Evolutionary conservation across 2,329 filamentous ascomycete genomes (phyloP).

Genomic region (Aureobasidium sp.): DNA sequence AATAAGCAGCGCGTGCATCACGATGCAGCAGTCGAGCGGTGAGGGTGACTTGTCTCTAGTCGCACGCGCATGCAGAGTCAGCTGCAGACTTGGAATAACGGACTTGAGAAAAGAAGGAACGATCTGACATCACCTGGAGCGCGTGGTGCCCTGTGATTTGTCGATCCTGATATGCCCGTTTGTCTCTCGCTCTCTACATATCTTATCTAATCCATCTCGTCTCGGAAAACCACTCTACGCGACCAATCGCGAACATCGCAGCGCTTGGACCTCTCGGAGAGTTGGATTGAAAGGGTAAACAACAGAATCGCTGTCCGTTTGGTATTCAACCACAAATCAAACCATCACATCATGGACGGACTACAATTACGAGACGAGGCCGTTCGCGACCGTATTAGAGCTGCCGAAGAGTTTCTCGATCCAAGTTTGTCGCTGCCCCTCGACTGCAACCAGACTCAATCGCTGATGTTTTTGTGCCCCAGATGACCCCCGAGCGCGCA

Average conservation of each 20-base stretch:
- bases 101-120: neutral
- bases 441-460: slow-evolving; percentile 12
- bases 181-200: neutral
- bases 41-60: slow-evolving; percentile 7
- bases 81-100: neutral
- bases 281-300: slow-evolving; percentile 12
- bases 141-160: slow-evolving; percentile 18
- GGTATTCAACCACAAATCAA: neutral
- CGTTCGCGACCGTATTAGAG: slow-evolving; percentile 82
- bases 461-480: slow-evolving; percentile 27
- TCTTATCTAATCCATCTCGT: neutral
- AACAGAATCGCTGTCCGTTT: neutral
- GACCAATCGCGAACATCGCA: neutral
- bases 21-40: slow-evolving; percentile 1
- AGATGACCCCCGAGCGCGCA: slow-evolving; percentile 65
- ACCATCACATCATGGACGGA: slow-evolving; percentile 66
- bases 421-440: slow-evolving; percentile 66
- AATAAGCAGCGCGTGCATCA: neutral
- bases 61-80: slow-evolving; percentile 14
- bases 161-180: slow-evolving; percentile 8
- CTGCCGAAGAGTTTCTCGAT: slow-evolving; percentile 94
- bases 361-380: slow-evolving; percentile 86
- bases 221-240: slow-evolving; percentile 15
- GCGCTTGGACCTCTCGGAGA: neutral
- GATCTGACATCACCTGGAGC: slow-evolving; percentile 9